These are phyloP conservation scores for Candida broadrunensis DNA, from an alignment of 805 yeast species.

Conservation along the genomic window DNA sequence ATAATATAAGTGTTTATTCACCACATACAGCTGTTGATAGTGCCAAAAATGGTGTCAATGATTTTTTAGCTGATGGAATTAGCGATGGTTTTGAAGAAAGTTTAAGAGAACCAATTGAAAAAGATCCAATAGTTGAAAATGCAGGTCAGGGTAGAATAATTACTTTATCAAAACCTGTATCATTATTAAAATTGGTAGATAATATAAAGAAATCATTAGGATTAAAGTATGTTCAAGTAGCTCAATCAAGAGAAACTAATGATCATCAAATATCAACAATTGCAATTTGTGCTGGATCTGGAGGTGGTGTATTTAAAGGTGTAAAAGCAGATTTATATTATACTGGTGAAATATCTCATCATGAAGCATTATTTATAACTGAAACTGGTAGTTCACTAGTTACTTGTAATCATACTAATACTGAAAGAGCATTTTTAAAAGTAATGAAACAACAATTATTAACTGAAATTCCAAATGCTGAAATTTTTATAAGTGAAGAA, in stretches of 20 bases:
- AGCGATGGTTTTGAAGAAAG: conserved; percentile 21
- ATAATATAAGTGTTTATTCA: conserved; percentile 83
- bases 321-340: conserved; percentile 65
- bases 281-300: conserved; percentile 96
- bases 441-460: conserved; percentile 50
- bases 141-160: conserved; percentile 86
- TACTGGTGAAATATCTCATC: conserved; percentile 95
- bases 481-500: conserved; percentile 46
- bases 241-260: conserved; percentile 27
- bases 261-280: conserved; percentile 45
- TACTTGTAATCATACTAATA: conserved; percentile 85
- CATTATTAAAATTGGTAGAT: conserved; percentile 43
- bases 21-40: conserved; percentile 98
- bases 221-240: conserved; percentile 62
- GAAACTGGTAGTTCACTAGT: conserved; percentile 74
- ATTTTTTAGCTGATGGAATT: conserved; percentile 75
- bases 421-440: conserved; percentile 80
- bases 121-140: conserved; percentile 40
- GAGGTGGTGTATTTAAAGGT: conserved; percentile 70
- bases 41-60: conserved; percentile 89
- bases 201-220: conserved; percentile 54
- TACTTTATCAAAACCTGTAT: conserved; percentile 39
- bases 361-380: conserved; percentile 70
- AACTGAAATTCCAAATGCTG: conserved; percentile 42
- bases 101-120: conserved; percentile 39